Base-by-base conservation (phyloP, 1,284 basidiomycete genomes). In the Ustilago sp. region DNA sequence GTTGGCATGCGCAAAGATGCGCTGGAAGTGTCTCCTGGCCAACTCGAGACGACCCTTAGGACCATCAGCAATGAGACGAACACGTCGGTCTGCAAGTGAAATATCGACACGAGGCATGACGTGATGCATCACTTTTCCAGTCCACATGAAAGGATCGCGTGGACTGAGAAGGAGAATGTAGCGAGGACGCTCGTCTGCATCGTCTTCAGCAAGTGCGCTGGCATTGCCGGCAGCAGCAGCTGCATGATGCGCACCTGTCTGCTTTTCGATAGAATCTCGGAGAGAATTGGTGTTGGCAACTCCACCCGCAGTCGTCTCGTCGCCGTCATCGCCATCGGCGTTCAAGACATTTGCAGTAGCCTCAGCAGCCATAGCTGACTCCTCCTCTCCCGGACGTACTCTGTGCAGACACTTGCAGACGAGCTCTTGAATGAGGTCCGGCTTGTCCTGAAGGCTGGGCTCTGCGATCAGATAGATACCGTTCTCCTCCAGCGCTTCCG, bases 381-480 rank as follows among this genome's bases (percentile, higher is more conserved):
- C 79, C 32, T 77, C 80, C 23, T 81, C 77, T 13, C 63, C 75
- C 1, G 74, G 74, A 32, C 74, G 77, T 0, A 80, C 74, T 74
- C 84, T 43, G 60, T 79, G 83, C 53, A 86, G 91, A 86, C 95
- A 98, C 15, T 94, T 92, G 71, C 91, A 89, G 31, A 99, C 89
- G 23, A 99, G 91, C 56, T 92, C 91, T 28, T 91, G 91, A 75
- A 98, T 93, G 52, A 90, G 88, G 15, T 93, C 92, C 0, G 93
- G 92, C n/a, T 91, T 91, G 60, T 95, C 92, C 80, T 91, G 92
- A 32, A 99, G 89, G n/a, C 90, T 90, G 2, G 89, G 90, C 39
- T 94, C 92, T 11, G 94, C 97, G 63, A 99, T 89, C 74, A 99
- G 91, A 86, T 99, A 99, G n/a, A 93, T 92, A 12, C 95, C 95